A percentile compares a stretch with the other conserved stretches of the same genome.
Conservation (phyloP, 805 yeast genomes). For the Zygoascus biomembranicola region DNA sequence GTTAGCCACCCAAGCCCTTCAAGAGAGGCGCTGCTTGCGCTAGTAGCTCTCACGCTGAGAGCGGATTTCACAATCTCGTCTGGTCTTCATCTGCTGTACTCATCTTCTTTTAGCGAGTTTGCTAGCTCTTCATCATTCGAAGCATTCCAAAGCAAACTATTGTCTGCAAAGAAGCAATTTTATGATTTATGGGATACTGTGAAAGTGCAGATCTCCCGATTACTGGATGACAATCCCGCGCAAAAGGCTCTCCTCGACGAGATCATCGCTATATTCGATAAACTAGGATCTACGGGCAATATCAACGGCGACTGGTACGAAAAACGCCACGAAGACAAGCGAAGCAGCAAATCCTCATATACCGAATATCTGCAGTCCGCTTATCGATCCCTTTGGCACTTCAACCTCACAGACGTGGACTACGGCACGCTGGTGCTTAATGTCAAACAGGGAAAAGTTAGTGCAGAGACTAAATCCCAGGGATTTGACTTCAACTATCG, state of each 20-base stretch:
- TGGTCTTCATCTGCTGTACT: conserved; percentile 62
- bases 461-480: conserved; percentile 43
- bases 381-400: conserved; percentile 71
- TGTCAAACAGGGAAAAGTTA: conserved; percentile 39
- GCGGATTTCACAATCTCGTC: conserved; percentile 70
- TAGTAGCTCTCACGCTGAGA: conserved; percentile 54
- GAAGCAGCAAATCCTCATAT: conserved; percentile 27
- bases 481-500: conserved; percentile 61
- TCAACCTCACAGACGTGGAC: conserved; percentile 56
- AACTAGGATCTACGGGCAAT: conserved; percentile 28
- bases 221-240: conserved; percentile 35
- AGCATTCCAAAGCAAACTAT: conserved; percentile 53
- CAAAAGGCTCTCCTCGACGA: conserved; percentile 42
- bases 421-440: conserved; percentile 42
- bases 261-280: conserved; percentile 55
- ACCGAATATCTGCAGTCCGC: conserved; percentile 57
- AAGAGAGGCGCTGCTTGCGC: conserved; percentile 60
- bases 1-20: conserved; percentile 64
- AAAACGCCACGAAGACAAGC: neutral
- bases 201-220: conserved; percentile 39
- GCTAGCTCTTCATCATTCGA: conserved; percentile 56
- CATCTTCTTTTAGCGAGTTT: conserved; percentile 60
- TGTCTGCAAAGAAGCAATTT: conserved; percentile 51
- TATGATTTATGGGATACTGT: conserved; percentile 58
- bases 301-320: neutral